phyloP scores from a whole-genome alignment of 75 land plant species.

The Cunninghamia lanceolata region DNA sequence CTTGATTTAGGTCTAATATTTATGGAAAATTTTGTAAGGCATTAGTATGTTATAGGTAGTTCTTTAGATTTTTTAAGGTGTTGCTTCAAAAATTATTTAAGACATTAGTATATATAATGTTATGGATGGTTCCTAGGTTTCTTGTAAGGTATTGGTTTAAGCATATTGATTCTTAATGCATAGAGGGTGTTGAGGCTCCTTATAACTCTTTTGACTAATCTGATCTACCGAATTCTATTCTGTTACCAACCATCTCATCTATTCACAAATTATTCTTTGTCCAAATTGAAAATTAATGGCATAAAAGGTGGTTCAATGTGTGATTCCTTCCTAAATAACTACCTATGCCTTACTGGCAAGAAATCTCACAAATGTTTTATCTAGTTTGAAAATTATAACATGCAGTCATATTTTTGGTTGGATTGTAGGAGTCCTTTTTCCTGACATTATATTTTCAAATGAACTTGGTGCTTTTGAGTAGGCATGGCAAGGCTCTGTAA shows the following conservation, averaged over 20 bases:
- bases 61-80: no score
- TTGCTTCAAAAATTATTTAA: no score
- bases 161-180: neutral
- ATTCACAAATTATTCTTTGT: no score
- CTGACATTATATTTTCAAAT: neutral
- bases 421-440: neutral
- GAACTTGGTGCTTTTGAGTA: constrained; percentile 17
- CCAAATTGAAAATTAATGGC: neutral
- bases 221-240: neutral
- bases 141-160: neutral
- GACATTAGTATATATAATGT: neutral
- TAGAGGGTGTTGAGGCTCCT: neutral
- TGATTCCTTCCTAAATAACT: neutral
- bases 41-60: neutral
- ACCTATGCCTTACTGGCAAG: neutral
- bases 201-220: neutral
- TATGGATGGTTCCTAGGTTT: neutral
- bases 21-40: neutral
- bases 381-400: neutral
- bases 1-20: no score
- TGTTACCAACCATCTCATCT: neutral
- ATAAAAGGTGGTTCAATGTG: neutral
- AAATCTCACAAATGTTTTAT: neutral
- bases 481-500: constrained; percentile 99
- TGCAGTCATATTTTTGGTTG: no score